Percentiles rank a stretch among this genome's conserved stretches.
Conservation (phyloP, 768 basidiomycete species). For the Amanita inopinata region DNA sequence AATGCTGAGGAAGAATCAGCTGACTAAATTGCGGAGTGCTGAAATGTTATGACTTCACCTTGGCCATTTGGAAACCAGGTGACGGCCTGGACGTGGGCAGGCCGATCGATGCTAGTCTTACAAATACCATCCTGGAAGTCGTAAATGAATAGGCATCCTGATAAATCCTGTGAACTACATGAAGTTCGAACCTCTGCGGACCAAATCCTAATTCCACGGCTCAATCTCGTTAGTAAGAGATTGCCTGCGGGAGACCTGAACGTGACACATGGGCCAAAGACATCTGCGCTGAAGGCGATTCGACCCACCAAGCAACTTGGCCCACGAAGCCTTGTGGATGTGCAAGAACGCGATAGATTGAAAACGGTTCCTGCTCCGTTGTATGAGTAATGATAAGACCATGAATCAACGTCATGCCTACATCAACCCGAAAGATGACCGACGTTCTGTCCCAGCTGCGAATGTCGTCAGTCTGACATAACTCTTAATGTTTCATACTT, state of each 20-base stretch:
- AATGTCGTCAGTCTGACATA: background rate
- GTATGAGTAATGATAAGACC: conserved; percentile 5
- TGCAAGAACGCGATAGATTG: conserved; percentile 52
- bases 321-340: conserved; percentile 67
- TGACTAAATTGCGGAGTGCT: background rate
- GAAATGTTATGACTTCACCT: conserved; percentile 24
- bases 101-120: conserved; percentile 51
- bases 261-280: conserved; percentile 2
- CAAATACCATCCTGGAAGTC: conserved; percentile 54
- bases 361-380: conserved; percentile 40
- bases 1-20: conserved; percentile 37
- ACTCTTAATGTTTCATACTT: too few relatives aligned
- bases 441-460: conserved; percentile 60
- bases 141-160: conserved; percentile 2
- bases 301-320: conserved; percentile 60
- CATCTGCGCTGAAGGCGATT: background rate
- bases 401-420: conserved; percentile 20
- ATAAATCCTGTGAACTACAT: background rate
- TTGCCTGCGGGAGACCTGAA: conserved; percentile 56
- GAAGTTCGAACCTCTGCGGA: conserved; percentile 41
- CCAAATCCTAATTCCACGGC: conserved; percentile 63
- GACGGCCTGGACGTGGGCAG: conserved; percentile 47
- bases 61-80: conserved; percentile 60
- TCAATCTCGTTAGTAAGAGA: conserved; percentile 53
- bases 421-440: conserved; percentile 55